These are phyloP conservation scores for Microbotryomycetes sp. DNA, from an alignment of 1,284 basidiomycete genomes.

Conservation along the genomic window DNA sequence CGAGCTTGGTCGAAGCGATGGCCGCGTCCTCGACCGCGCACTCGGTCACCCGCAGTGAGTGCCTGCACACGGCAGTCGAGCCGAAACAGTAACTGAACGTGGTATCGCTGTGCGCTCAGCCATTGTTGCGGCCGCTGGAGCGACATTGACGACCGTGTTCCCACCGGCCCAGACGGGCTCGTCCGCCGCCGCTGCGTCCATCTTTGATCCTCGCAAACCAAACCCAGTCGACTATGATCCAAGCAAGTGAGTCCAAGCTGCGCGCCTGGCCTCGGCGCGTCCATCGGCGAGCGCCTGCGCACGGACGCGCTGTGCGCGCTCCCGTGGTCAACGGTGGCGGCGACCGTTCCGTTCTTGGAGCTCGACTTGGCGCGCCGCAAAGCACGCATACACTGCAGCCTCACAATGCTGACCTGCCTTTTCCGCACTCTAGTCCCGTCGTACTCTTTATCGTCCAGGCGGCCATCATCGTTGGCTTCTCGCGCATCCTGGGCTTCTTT, in stretches of 20 bases:
- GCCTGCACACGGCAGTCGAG: too few relatives aligned
- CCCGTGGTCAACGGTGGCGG: background rate
- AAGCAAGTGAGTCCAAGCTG: conserved; percentile 5
- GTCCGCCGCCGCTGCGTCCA: conserved; percentile 14
- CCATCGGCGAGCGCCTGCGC: background rate
- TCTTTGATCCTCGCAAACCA: conserved; percentile 21
- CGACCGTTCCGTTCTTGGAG: background rate
- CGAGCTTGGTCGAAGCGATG: too few relatives aligned
- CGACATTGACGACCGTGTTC: conserved; percentile 13
- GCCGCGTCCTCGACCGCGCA: too few relatives aligned
- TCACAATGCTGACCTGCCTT: background rate
- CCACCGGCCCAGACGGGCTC: background rate
- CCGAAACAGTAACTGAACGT: too few relatives aligned
- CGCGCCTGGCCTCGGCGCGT: background rate
- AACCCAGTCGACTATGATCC: conserved; percentile 16
- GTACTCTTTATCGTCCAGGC: conserved; percentile 37
- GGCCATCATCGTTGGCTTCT: conserved; percentile 41
- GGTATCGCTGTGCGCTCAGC: too few relatives aligned
- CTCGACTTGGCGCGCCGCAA: background rate
- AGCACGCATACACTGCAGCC: background rate
- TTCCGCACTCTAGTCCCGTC: conserved; percentile 17
- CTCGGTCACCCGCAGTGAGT: too few relatives aligned
- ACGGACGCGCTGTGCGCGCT: background rate
- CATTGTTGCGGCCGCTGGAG: conserved; percentile 8
- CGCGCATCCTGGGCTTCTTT: conserved; percentile 39